Evolutionary conservation across 2,329 filamentous ascomycete genomes (phyloP), one percentile per base, ranked within the genome.

Genomic region (Penicillium sp.): DNA sequence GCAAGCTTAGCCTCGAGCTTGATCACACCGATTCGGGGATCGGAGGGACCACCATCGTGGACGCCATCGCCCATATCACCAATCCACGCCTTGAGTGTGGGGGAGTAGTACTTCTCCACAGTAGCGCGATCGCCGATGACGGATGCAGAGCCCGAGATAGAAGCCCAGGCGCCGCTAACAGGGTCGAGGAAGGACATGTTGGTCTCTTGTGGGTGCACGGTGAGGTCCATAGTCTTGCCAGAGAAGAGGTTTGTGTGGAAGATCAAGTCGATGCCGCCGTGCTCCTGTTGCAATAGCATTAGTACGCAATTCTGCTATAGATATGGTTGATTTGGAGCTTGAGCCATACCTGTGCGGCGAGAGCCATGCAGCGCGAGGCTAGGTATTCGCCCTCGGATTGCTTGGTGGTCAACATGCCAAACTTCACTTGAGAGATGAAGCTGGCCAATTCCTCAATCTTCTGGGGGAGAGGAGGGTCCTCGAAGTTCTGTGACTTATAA

Each of bases 171-270:
- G 63, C 91, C 90, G 2, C 84, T 84, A n/a, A 64, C 43, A 61
- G 75, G 73, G 71, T 89, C 88, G 63, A 93, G 81, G 80, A 96
- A 96, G 45, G 88, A 84, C 61, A 96, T 82, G 78, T 96, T 95
- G n/a, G 65, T 67, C 77, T 92, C 83, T 63, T 90, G 83, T 0
- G 87, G 79, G 72, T 95, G 87, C 53, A 80, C 79, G 53, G 84
- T 80, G 40, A 96, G 82, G 68, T 96, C 91, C 72, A 91, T 83
- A 5, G 90, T 92, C 81, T 96, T 96, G 76, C 90, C 86, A 9
- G 90, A 92, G 71, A 93, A 89, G 59, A 90, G 92, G 80, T 96
- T 96, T 69, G 91, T 92, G 79, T 94, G 88, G 83, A 96, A 96
- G 73, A 96, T 83, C 53, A 94, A 83, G 71, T 95, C 91, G 54